These are phyloP conservation scores for Mycena rosella DNA, from an alignment of 768 basidiomycete genomes.

Conservation along the genomic window DNA sequence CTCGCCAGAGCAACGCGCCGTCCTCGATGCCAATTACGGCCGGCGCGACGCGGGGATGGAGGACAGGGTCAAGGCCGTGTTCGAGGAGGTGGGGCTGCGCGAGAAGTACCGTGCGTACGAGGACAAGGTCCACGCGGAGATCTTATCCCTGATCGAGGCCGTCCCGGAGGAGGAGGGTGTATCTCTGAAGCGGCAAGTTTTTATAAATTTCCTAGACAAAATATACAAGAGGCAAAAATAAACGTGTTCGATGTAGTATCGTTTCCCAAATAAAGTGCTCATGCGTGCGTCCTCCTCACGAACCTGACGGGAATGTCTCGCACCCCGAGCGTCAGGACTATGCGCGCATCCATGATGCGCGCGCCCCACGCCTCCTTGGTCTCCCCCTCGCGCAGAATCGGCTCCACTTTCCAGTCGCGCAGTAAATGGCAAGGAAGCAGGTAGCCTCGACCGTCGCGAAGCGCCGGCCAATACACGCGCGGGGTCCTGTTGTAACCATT, in stretches of 20 bases:
- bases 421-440: constrained; percentile 56
- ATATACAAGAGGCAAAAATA: constrained; percentile 78
- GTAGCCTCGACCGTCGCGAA: constrained; percentile 60
- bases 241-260: background rate
- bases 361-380: constrained; percentile 43
- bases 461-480: constrained; percentile 57
- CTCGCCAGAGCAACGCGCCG: constrained; percentile 63
- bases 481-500: constrained; percentile 45
- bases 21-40: constrained; percentile 67
- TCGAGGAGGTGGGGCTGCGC: constrained; percentile 76
- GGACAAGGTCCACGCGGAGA: constrained; percentile 71
- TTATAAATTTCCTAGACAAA: constrained; percentile 88
- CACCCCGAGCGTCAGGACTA: constrained; percentile 44
- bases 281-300: constrained; percentile 33
- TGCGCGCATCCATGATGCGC: constrained; percentile 40
- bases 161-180: constrained; percentile 73
- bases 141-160: constrained; percentile 77
- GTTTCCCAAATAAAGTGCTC: background rate
- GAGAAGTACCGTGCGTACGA: constrained; percentile 84
- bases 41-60: constrained; percentile 64
- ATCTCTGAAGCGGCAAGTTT: constrained; percentile 72
- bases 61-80: constrained; percentile 64
- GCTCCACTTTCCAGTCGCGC: constrained; percentile 58
- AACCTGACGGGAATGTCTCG: constrained; percentile 36
- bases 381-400: constrained; percentile 44